Evolutionary conservation across 169 alveolate genomes (phyloP).

Genomic region (Perkinsus olseni): DNA sequence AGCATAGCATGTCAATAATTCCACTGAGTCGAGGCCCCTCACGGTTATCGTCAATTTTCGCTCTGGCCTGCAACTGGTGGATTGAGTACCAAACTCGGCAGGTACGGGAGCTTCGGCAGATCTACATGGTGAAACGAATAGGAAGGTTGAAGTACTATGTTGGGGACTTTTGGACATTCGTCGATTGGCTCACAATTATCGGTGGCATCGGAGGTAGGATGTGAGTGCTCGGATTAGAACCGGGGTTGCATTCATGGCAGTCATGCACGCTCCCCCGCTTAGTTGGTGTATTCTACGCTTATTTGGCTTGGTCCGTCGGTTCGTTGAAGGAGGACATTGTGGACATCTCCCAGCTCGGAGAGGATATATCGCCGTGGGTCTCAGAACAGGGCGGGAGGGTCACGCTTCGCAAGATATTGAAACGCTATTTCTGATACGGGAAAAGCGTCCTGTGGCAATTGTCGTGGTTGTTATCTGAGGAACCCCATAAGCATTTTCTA

Average conservation of each 20-base stretch:
- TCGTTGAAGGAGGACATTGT: background rate
- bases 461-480: no score
- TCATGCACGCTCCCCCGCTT: background rate
- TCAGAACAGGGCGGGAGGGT: no score
- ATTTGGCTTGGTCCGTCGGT: background rate
- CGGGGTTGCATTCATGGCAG: background rate
- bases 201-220: background rate
- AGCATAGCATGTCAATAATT: no score
- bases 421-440: no score
- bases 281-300: background rate
- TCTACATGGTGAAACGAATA: background rate
- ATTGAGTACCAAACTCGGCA: background rate
- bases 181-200: background rate
- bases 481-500: no score
- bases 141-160: background rate
- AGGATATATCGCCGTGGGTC: background rate
- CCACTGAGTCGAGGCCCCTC: no score
- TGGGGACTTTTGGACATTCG: background rate
- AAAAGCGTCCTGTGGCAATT: no score
- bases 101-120: background rate
- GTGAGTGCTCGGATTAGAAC: background rate
- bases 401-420: no score
- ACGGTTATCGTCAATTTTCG: no score
- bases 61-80: background rate
- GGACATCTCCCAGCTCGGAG: background rate